These are phyloP conservation scores for Yarrowia yakushimensis DNA, from an alignment of 805 yeast species.

Conservation along the genomic window DNA sequence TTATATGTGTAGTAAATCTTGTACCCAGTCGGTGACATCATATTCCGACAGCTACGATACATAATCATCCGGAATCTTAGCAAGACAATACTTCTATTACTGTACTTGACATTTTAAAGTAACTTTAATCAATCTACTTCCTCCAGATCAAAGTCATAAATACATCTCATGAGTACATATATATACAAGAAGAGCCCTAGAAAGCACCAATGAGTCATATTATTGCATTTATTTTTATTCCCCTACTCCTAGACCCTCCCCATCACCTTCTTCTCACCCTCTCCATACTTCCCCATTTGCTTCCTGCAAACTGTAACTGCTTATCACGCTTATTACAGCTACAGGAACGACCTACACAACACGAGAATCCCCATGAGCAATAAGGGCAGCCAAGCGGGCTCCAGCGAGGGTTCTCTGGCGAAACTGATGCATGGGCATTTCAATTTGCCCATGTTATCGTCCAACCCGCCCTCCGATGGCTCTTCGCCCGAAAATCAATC, in stretches of 20 bases:
- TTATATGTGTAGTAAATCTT: no score
- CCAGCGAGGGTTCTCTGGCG: conserved; percentile 13
- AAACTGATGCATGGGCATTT: conserved; percentile 15
- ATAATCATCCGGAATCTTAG: no score
- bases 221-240: no score
- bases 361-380: not conserved
- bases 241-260: not conserved
- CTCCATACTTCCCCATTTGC: not conserved
- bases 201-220: no score
- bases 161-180: not conserved
- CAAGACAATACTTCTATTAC: no score
- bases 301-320: conserved; percentile 29
- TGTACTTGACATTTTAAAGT: not conserved
- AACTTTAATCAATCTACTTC: not conserved
- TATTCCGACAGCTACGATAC: no score
- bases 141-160: not conserved
- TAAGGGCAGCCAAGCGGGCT: conserved; percentile 19
- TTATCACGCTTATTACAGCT: not conserved
- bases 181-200: no score
- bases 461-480: conserved; percentile 21
- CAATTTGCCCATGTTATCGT: conserved; percentile 13
- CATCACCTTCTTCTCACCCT: not conserved
- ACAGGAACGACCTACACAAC: not conserved
- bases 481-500: conserved; percentile 13
- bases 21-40: no score